Conservation (phyloP, 148 eudicot genomes). For the Camellia sinensis region DNA sequence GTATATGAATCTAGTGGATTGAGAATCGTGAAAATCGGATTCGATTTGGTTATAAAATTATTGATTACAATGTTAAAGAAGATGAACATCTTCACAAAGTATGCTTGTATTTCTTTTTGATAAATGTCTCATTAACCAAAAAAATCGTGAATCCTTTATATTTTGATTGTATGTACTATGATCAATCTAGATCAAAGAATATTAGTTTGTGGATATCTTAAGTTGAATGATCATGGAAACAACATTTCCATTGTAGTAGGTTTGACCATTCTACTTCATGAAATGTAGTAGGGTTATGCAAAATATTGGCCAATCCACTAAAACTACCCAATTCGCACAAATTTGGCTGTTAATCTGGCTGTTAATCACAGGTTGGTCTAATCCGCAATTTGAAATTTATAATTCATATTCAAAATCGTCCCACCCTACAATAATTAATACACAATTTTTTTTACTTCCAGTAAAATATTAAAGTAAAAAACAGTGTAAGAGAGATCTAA, state of each 20-base stretch:
- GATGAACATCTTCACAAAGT: slow-evolving; percentile 13
- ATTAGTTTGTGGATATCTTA: too few relatives aligned
- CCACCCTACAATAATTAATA: too few relatives aligned
- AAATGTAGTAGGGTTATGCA: too few relatives aligned
- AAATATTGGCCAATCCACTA: too few relatives aligned
- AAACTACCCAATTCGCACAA: too few relatives aligned
- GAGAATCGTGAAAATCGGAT: slow-evolving; percentile 28
- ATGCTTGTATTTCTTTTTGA: not conserved
- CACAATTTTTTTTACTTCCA: too few relatives aligned
- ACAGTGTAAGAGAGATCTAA: too few relatives aligned
- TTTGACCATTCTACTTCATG: not conserved
- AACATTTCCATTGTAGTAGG: not conserved
- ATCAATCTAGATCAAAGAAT: not conserved
- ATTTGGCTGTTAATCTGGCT: too few relatives aligned
- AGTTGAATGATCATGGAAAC: not conserved
- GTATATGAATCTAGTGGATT: slow-evolving; percentile 18
- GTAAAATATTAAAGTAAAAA: too few relatives aligned
- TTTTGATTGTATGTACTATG: not conserved
- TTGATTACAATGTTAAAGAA: slow-evolving; percentile 22
- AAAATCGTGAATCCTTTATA: not conserved
- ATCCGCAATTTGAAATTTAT: too few relatives aligned
- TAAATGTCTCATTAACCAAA: not conserved
- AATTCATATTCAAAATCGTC: too few relatives aligned
- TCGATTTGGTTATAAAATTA: slow-evolving; percentile 23
- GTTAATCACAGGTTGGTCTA: too few relatives aligned